These are phyloP conservation scores for Xylaria acuta DNA, from an alignment of 495 filamentous ascomycete species.

Conservation along the genomic window DNA sequence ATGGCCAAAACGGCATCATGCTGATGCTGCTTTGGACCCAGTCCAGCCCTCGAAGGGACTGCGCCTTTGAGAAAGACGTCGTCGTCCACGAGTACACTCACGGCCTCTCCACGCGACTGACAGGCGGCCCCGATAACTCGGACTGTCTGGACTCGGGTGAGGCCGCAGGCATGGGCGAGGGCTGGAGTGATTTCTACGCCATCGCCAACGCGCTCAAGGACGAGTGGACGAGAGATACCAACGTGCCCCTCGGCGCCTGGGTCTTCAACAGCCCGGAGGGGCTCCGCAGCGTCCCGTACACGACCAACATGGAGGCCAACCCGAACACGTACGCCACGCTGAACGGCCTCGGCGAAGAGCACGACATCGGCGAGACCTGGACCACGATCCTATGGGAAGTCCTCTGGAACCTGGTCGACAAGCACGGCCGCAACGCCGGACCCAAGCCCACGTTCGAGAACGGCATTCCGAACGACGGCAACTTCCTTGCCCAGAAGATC, in stretches of 20 bases:
- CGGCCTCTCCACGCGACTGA: conserved; percentile 49
- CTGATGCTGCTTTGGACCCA: conserved; percentile 48
- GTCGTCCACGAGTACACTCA: conserved; percentile 49
- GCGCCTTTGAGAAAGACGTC: conserved; percentile 46
- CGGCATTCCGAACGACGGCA: conserved; percentile 47
- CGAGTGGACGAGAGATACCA: conserved; percentile 41
- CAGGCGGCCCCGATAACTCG: conserved; percentile 46
- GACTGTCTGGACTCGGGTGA: conserved; percentile 45
- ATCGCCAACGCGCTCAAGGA: conserved; percentile 47
- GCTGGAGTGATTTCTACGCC: conserved; percentile 55
- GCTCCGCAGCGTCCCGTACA: conserved; percentile 49
- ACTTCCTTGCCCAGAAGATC: conserved; percentile 53
- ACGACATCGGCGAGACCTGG: conserved; percentile 52
- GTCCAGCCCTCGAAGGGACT: conserved; percentile 42
- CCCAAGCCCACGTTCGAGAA: conserved; percentile 44
- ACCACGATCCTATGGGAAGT: conserved; percentile 51
- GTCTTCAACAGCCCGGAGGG: conserved; percentile 37
- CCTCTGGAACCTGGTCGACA: conserved; percentile 53
- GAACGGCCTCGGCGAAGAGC: conserved; percentile 38
- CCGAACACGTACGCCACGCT: conserved; percentile 43
- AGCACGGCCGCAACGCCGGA: conserved; percentile 46
- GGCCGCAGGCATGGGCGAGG: conserved; percentile 54
- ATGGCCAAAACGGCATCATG: conserved; percentile 49
- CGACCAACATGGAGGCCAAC: conserved; percentile 44
- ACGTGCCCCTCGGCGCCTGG: conserved; percentile 46